Evolutionary conservation across 2,329 filamentous ascomycete species (phyloP), one percentile per base, ranked within the genome.

Genomic region (Graphilbum sp.): DNA sequence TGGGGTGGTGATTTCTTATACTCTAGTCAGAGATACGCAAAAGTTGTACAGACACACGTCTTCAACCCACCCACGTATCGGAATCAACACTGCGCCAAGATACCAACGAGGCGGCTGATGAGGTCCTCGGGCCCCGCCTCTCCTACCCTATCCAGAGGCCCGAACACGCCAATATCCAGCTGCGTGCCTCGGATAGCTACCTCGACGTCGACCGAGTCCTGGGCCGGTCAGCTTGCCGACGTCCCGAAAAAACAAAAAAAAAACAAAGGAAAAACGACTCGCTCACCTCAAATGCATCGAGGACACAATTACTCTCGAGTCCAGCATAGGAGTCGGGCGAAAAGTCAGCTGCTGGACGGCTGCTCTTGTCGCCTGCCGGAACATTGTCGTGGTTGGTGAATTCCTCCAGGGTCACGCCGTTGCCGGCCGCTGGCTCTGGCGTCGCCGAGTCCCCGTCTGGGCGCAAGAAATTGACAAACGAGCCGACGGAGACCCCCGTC

Each of bases 401-500:
- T 17, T 37, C 37, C 5, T 45, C 38, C 10, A 45, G 42, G 10
- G 13, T 12, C 12, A 25, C 12, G 23, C 7, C 23, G 15, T 24
- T n/a, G 15, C 32, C 15, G 4, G n/a, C 13, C 27, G 10, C 6
- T 13, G 17, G 9, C 12, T 37, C 25, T 13, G 15, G 27, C 4
- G 20, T 11, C 5, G 18, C 19, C 3, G 12, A 21, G 13, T 25
- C 27, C 3, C 17, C 24, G 1, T 39, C 37, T 4, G 68, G 5
- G 75, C 54, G 37, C 64, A 93, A 55, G 46, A 93, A 90, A 53
- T 95, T 95, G 48, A 94, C 74, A 57, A 83, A 88, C 0, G 69
- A 75, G 47, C 81, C 69, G 1, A 93, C 55, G 38, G 56, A 62
- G 2, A 85, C 57, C 0, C 79, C 79, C 0, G 82, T 88, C 85